Base-by-base conservation (phyloP, 2,329 filamentous ascomycete genomes). In the Ambrosiella beaveri region DNA sequence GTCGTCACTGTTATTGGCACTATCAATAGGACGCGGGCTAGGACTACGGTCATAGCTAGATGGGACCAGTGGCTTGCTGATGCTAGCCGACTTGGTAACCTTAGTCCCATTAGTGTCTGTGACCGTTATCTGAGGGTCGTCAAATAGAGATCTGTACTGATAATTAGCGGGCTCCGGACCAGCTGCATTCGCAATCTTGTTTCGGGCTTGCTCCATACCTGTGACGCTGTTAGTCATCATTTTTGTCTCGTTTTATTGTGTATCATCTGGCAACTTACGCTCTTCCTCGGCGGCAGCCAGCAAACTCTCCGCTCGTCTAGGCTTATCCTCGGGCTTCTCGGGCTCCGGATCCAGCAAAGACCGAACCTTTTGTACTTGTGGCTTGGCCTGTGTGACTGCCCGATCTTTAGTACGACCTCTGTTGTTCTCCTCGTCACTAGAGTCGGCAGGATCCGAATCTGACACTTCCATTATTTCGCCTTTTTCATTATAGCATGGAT, bases 261-360 rank as follows among this genome's bases (percentile, higher is more conserved):
- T 27, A 27, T 27, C 13, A 44, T n/a, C 11, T 19, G 38, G 9
- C 35, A 38, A 76, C 85, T 66, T 75, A 87, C 88, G 79, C 67
- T 91, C 86, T 74, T 88, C 84, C 66, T 91, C 84, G 0, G 84
- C 83, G 6, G 85, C 85, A 44, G 84, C 85, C 57, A 90, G 71
- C 58, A 89, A 68, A 64, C 82, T 88, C 66, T 75, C 71, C 0
- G 76, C 73, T 64, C 73, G 74, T 60, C 71, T 40, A n/a, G 15
- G 37, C 38, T 38, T 17, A 13, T 54, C 37, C 36, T 54, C 37
- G 8, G 19, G 11, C 17, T 8, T 8, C 17, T 37, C 70, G 62
- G 69, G 66, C 62, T 69, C 62, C 64, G 71, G 68, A 57, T 65
- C 62, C 58, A 67, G 41, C 27, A 41, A 27, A 27, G 27, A n/a